Evolutionary conservation across 352 stramenopile genomes (phyloP).

Genomic region (Pythium chondricola): DNA sequence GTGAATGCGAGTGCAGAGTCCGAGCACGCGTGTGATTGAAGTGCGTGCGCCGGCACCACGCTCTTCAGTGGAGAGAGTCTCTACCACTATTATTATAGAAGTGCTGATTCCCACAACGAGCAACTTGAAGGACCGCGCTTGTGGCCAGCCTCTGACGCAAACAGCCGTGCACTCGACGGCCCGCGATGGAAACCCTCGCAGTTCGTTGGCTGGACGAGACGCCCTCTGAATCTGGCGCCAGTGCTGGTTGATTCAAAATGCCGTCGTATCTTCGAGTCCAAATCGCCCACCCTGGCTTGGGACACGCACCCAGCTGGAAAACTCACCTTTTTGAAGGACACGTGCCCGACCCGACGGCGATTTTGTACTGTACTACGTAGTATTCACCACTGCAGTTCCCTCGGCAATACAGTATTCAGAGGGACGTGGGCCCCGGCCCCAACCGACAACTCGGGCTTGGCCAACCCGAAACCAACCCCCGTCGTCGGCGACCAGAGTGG

Average conservation of each 20-base stretch:
- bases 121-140: constrained; percentile 11
- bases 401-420: no score
- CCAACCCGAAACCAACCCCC: no score
- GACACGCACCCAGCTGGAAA: no score
- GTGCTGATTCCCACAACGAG: constrained; percentile 1
- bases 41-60: neutral
- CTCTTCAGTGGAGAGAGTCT: constrained; percentile 6
- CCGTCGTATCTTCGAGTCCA: no score
- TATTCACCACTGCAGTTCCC: no score
- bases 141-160: constrained; percentile 1
- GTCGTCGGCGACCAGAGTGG: neutral
- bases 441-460: no score
- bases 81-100: no score
- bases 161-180: neutral
- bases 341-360: no score
- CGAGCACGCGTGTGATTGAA: constrained; percentile 6
- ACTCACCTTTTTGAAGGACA: no score
- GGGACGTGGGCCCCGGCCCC: no score
- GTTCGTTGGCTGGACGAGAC: constrained; percentile 3
- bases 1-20: constrained; percentile 15
- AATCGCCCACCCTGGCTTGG: no score
- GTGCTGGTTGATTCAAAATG: constrained; percentile 2
- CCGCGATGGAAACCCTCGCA: neutral
- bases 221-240: constrained; percentile 6
- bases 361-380: no score